Percentiles rank a stretch among this genome's conserved stretches.
These are phyloP conservation scores for Massariosphaeria phaeospora DNA, from an alignment of 495 filamentous ascomycete genomes.

Conservation along the genomic window DNA sequence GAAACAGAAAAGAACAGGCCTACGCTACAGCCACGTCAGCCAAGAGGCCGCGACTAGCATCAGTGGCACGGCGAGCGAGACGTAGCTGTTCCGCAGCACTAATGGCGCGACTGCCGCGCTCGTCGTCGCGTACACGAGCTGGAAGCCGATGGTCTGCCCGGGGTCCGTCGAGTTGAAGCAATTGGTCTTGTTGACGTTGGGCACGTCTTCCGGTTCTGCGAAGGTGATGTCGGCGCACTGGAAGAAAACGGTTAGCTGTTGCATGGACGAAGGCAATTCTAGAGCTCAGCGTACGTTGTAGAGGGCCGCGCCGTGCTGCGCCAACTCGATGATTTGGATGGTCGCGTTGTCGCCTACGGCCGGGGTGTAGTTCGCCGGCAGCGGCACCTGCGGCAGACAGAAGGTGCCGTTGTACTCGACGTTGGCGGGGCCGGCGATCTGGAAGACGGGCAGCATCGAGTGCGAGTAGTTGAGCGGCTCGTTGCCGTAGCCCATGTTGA, in stretches of 20 bases:
- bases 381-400: conserved; percentile 85
- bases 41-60: conserved; percentile 10
- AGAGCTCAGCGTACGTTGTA: conserved; percentile 72
- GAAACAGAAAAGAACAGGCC: too few species aligned
- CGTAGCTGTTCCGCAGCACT: conserved; percentile 5
- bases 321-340: conserved; percentile 86
- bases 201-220: conserved; percentile 67
- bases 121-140: conserved; percentile 62
- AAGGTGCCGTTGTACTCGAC: conserved; percentile 78
- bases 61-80: conserved; percentile 11
- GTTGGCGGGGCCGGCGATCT: conserved; percentile 77
- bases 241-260: conserved; percentile 8
- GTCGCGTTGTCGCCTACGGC: conserved; percentile 85
- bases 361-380: conserved; percentile 67
- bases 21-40: conserved; percentile 25
- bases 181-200: conserved; percentile 67
- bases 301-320: conserved; percentile 81
- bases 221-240: conserved; percentile 92
- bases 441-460: conserved; percentile 75
- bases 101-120: conserved; percentile 15
- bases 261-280: neutral
- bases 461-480: conserved; percentile 83
- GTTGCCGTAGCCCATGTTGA: conserved; percentile 88
- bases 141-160: conserved; percentile 54
- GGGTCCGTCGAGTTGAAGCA: conserved; percentile 72